These are phyloP conservation scores for Paulownia fortunei DNA, from an alignment of 257 asterid genomes.

Conservation along the genomic window DNA sequence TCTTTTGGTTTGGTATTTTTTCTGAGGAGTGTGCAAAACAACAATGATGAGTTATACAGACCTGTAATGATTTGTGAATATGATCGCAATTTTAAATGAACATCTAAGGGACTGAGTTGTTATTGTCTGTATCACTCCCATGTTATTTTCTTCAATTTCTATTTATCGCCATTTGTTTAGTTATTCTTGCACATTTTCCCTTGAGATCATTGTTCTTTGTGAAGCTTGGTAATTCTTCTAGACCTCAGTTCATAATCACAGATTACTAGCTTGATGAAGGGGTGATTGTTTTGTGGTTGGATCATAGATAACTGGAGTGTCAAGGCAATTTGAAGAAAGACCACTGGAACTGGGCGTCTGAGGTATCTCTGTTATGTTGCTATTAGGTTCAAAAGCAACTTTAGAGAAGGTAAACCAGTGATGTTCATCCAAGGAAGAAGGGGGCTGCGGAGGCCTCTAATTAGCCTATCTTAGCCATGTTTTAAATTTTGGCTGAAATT, in stretches of 20 bases:
- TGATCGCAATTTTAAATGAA: slow-evolving; percentile 45
- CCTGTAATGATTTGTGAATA: slow-evolving; percentile 58
- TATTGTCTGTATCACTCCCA: not conserved
- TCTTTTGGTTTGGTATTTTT: not conserved
- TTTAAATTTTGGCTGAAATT: not conserved
- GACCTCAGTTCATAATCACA: not conserved
- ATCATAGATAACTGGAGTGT: slow-evolving; percentile 51
- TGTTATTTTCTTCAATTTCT: not conserved
- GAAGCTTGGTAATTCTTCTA: not conserved
- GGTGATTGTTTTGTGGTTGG: not conserved
- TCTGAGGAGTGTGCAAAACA: not conserved
- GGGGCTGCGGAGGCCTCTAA: slow-evolving; percentile 31
- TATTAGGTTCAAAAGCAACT: slow-evolving; percentile 45
- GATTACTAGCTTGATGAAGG: not conserved
- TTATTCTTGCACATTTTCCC: not conserved
- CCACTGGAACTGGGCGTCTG: slow-evolving; percentile 53
- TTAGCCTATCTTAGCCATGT: not conserved
- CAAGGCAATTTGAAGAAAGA: slow-evolving; percentile 49
- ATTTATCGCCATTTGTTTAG: not conserved
- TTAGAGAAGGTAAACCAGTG: slow-evolving; percentile 41
- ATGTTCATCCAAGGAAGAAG: slow-evolving; percentile 40
- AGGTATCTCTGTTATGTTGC: slow-evolving; percentile 44
- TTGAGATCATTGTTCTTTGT: not conserved
- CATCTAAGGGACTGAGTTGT: slow-evolving; percentile 63
- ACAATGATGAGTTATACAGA: slow-evolving; percentile 46